These are phyloP conservation scores for Backusella circina DNA, from an alignment of 192 early-diverging fungal species.

Conservation along the genomic window DNA sequence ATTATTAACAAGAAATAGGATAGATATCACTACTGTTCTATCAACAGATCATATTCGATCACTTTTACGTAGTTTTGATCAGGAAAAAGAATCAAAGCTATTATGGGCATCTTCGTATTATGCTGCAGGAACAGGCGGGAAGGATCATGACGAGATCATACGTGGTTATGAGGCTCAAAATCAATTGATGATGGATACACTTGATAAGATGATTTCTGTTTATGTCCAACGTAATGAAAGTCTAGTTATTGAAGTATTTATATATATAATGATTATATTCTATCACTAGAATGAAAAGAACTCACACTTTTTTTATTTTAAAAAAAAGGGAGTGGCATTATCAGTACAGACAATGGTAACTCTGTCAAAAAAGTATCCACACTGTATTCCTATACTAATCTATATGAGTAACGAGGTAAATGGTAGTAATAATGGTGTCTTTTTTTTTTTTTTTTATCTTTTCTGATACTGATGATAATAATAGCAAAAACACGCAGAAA, in stretches of 20 bases:
- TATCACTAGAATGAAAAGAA: background rate
- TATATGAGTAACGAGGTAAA: conserved; percentile 27
- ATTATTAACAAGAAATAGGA: background rate
- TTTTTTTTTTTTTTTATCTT: background rate
- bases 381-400: conserved; percentile 25
- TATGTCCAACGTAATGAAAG: conserved; percentile 14
- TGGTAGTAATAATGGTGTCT: background rate
- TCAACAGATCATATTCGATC: conserved; percentile 26
- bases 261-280: background rate
- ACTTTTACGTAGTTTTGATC: conserved; percentile 20
- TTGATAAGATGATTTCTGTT: conserved; percentile 15
- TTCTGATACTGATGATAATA: background rate
- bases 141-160: background rate
- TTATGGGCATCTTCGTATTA: conserved; percentile 29
- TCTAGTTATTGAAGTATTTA: conserved; percentile 22
- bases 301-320: background rate
- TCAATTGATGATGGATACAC: conserved; percentile 8
- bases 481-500: conserved; percentile 24
- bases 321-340: conserved; percentile 17
- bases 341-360: conserved; percentile 18
- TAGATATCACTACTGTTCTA: conserved; percentile 22
- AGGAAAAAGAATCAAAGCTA: background rate
- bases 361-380: conserved; percentile 4
- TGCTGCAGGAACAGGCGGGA: background rate
- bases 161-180: conserved; percentile 22